Evolutionary conservation across 805 yeast genomes (phyloP), one percentile per base, ranked within the genome.

Genomic region (Cyberlindnera mississippiensis): DNA sequence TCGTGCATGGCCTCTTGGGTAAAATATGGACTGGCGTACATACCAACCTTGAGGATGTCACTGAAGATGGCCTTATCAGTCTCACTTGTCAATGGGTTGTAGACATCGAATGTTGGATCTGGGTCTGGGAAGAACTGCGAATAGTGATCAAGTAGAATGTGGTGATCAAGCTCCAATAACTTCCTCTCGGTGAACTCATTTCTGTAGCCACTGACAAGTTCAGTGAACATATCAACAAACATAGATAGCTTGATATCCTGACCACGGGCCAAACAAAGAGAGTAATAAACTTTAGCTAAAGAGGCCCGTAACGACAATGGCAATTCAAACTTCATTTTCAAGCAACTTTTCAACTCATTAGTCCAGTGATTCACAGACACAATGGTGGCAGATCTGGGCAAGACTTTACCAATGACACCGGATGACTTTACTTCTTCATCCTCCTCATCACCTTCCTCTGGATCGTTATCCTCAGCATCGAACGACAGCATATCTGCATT

Each of bases 351-450:
- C 48, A 91, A 70, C 59, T 89, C 97, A 40, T 83, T 80, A 0
- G 96, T 83, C 96, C 96, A 90, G 44, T 83, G 85, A 40, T 82
- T 73, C 7, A 88, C 82, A 34, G 81, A 74, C 6, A 85, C 79
- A 6, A 86, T 82, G 0, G 93, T 78, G 0, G 93, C 84, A 1
- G 87, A 78, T 50, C 75, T 72, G 2, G 84, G 78, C 1, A 81
- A 71, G 9, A 78, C 72, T 49, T 79, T 80, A 45, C 82, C 80
- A 35, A 81, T 81, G 16, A 64, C 59, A 38, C 69, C 63, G 34
- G 69, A 49, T 6, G 66, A 62, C 18, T 71, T 66, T 5, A 62
- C 62, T 37, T 63, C 64, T 16, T 62, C 67, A 22, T 57, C 66
- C 28, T 61, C 68, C 2, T 59, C 68, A 19, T 57, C 67, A n/a